These are phyloP conservation scores for Yarrowia sp. DNA, from an alignment of 805 yeast species.

Conservation along the genomic window DNA sequence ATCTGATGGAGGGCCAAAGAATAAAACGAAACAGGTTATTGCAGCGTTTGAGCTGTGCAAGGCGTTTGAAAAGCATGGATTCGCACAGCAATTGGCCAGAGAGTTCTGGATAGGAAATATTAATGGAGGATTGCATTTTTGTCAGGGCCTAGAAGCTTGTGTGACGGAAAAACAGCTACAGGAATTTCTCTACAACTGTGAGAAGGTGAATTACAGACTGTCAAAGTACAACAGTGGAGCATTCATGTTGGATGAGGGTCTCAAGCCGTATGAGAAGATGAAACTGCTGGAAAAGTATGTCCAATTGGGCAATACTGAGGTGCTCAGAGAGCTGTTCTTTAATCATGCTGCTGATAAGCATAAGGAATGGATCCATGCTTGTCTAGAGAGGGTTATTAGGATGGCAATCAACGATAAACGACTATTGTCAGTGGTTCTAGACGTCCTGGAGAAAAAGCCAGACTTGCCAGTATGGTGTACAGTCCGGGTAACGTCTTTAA, in stretches of 20 bases:
- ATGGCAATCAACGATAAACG: background rate
- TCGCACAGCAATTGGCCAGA: conserved; percentile 19
- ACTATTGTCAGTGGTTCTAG: background rate
- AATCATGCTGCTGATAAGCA: background rate
- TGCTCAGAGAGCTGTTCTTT: background rate
- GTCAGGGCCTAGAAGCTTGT: background rate
- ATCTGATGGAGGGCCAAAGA: background rate
- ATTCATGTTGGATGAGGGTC: background rate
- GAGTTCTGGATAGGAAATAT: conserved; percentile 25
- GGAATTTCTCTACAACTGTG: background rate
- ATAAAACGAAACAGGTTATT: background rate
- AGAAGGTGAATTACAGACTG: background rate
- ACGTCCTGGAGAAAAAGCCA: background rate
- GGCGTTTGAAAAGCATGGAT: conserved; percentile 14
- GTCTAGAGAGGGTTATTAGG: background rate
- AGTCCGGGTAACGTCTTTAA: background rate
- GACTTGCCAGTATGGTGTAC: conserved; percentile 11
- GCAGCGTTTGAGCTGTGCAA: conserved; percentile 19
- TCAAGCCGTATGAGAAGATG: conserved; percentile 15
- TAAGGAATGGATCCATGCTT: background rate
- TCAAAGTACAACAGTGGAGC: conserved; percentile 20
- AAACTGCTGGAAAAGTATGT: conserved; percentile 4
- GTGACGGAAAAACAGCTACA: background rate
- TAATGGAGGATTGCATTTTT: conserved; percentile 21
- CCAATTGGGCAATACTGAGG: background rate